Conservation (phyloP, 2,329 filamentous ascomycete species). For the Colletotrichum sidae region DNA sequence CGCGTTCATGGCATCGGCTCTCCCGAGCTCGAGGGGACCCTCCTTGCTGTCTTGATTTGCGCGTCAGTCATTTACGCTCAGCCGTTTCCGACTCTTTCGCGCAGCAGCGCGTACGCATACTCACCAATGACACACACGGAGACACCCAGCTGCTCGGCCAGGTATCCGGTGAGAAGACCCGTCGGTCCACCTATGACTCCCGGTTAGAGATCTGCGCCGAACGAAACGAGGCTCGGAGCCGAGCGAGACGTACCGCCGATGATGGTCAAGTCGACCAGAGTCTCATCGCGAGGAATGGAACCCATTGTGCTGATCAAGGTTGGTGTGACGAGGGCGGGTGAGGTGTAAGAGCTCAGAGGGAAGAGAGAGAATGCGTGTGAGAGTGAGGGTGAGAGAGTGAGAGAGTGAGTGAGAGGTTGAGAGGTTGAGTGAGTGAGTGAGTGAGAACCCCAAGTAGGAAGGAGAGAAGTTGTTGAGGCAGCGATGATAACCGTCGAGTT, state of each 20-base stretch:
- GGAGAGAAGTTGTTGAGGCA: neutral
- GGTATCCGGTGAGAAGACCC: slow-evolving; percentile 57
- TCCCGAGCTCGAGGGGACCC: slow-evolving; percentile 52
- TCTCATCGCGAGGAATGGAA: slow-evolving; percentile 33
- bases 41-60: slow-evolving; percentile 51
- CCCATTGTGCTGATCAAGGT: slow-evolving; percentile 20
- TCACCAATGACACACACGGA: slow-evolving; percentile 54
- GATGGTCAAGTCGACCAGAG: slow-evolving; percentile 49
- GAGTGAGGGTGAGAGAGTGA: neutral
- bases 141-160: slow-evolving; percentile 55
- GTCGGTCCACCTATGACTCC: slow-evolving; percentile 54
- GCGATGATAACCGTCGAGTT: neutral
- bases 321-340: neutral
- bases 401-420: neutral
- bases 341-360: neutral
- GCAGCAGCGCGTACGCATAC: slow-evolving; percentile 2
- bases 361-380: neutral
- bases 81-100: neutral
- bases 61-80: neutral
- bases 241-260: slow-evolving; percentile 46
- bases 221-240: slow-evolving; percentile 6
- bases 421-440: neutral
- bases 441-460: neutral
- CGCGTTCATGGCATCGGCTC: slow-evolving; percentile 61
- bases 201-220: slow-evolving; percentile 20